Evolutionary conservation across 106 monocot species (phyloP), one percentile per base, ranked within the genome.

Genomic region (Dendrobium huoshanense): DNA sequence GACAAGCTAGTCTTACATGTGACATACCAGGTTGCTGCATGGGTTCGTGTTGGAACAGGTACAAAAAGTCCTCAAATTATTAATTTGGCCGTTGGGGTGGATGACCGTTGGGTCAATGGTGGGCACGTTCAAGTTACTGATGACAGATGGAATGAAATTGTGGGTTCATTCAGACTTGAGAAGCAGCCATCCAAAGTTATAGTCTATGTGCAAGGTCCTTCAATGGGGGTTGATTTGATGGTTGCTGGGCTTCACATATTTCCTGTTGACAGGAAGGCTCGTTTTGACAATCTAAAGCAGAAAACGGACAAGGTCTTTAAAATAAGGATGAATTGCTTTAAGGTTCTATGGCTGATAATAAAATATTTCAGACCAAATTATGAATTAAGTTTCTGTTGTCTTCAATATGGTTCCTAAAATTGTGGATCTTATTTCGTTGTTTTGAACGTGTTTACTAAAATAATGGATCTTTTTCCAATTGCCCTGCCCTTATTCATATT

Each of bases 91-190:
- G 31, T 90, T 41, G 82, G 85, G 54, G 85, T 90, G 44, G 90
- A 87, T 49, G 73, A 80, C 37, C 80, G 78, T n/a, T 89, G 80
- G 78, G 79, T 90, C 67, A 90, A 87, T 81, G 87, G 90, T 10
- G 90, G 90, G 11, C 85, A 85, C 43, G 61, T 85, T 45, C 84
- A 94, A 77, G 89, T 86, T 15, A 80, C 74, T n/a, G 82, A 85
- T 61, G 83, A 81, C 24, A 82, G 17, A 68, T 97, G 97, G 97
- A 82, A 90, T 79, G 94, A 92, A 86, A 80, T 97, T 73, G 80
- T 79, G 70, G 94, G 97, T 45, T 90, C 94, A 68, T 94, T 97
- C 86, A 90, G 94, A 89, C 78, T 92, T 47, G 97, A 97, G 83
- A 94, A 90, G 75, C 55, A 88, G 45, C 88, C 92, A 78, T 85